Percentiles rank a stretch among this genome's conserved stretches.
phyloP scores from a whole-genome alignment of 2,329 filamentous ascomycete species.

The Colletotrichum sp. region DNA sequence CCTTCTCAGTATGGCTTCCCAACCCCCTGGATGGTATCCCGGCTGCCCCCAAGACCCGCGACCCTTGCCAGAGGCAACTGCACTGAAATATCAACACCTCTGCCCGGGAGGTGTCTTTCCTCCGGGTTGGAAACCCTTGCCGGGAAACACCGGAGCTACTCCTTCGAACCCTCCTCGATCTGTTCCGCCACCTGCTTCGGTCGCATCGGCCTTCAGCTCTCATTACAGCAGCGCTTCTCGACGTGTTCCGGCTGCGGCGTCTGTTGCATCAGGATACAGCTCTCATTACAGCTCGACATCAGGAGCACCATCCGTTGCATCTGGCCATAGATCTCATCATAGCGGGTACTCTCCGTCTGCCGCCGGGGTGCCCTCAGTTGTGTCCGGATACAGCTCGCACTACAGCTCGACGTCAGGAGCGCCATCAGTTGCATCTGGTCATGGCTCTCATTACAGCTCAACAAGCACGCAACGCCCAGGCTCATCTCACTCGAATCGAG shows the following conservation, averaged over 20 bases:
- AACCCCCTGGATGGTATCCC: background rate
- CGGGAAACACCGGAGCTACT: rapidly evolving
- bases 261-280: background rate
- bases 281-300: background rate
- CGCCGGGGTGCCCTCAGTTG: background rate
- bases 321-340: background rate
- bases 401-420: background rate
- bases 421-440: background rate
- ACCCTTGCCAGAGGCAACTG: background rate
- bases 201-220: background rate
- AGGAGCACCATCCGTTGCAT: background rate
- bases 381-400: background rate
- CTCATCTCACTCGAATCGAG: background rate
- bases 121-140: background rate
- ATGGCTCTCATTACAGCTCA: background rate
- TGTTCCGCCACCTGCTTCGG: background rate
- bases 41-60: background rate
- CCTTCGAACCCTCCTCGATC: background rate
- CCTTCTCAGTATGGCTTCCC: background rate
- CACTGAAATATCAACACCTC: background rate
- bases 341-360: background rate
- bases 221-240: background rate
- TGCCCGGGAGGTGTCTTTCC: background rate
- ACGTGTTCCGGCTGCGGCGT: background rate
- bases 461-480: background rate